Evolutionary conservation across 495 filamentous ascomycete species (phyloP), one percentile per base, ranked within the genome.

Genomic region (Xylaria telfairii): DNA sequence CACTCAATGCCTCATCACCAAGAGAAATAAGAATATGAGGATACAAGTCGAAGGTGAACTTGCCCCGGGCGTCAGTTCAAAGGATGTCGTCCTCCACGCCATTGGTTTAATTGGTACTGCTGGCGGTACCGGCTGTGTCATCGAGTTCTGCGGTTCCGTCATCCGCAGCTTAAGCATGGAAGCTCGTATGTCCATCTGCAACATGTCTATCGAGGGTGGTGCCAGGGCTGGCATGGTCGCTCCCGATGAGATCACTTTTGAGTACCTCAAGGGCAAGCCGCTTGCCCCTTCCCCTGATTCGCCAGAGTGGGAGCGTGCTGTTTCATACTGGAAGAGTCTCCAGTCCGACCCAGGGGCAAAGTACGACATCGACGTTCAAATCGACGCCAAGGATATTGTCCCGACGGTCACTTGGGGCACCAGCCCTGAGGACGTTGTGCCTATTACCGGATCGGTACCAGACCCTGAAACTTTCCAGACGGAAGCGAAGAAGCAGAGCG

Each of bases 191-290:
- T 97, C 93, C 67, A 96, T 99, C 78, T 98, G 96, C 83, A 99
- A 99, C 85, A 99, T 99, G 96, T 94, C 95, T n/a, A 98, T 98
- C 78, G 96, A 99, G 85, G 96, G 84, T 69, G 96, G 96, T 83
- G 96, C 96, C 47, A 88, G 96, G 84, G 95, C 96, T 68, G 96
- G 96, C 70, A 95, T 99, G 93, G 90, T 99, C 67, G 96, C 96
- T 32, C 96, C 96, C 3, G 96, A 99, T 72, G 91, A 97, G 80
- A 92, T 85, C 54, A 98, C 96, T 6, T 95, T 97, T 76, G 92
- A 96, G 74, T 99, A 99, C 78, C 92, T 99, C 72, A 93, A 95
- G 86, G 93, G 90, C 60, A 87, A 91, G 73, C 96, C 96, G 49
- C 84, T 99, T 71, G 93, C 96, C 26, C 96, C 96, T 70, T 91